These are phyloP conservation scores for Orychophragmus violaceus DNA, from an alignment of 345 rosid species.

Conservation along the genomic window DNA sequence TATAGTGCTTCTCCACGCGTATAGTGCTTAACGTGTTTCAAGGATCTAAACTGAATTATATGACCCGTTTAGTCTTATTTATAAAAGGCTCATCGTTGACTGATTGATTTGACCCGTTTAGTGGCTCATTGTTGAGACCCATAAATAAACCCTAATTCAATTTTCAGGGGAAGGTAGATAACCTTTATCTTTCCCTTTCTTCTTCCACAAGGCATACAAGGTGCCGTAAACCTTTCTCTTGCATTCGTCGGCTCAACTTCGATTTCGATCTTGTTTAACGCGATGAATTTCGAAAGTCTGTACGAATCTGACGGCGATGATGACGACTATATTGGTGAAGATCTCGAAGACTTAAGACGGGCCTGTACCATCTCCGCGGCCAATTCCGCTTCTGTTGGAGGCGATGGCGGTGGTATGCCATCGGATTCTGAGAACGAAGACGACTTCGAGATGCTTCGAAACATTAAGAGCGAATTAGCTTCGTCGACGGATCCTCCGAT, in stretches of 20 bases:
- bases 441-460: conserved; percentile 47
- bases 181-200: background rate
- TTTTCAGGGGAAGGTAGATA: background rate
- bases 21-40: too few species aligned
- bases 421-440: conserved; percentile 47
- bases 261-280: background rate
- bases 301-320: conserved; percentile 28
- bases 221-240: background rate
- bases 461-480: conserved; percentile 41
- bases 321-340: conserved; percentile 45
- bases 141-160: background rate
- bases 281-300: conserved; percentile 25
- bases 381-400: conserved; percentile 12
- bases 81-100: too few species aligned
- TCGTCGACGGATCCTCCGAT: conserved; percentile 29
- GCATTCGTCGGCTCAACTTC: background rate
- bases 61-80: too few species aligned
- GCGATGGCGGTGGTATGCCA: background rate
- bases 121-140: background rate
- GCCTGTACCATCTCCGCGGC: conserved; percentile 58
- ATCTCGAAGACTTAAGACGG: conserved; percentile 61
- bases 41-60: too few species aligned
- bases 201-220: background rate
- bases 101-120: too few species aligned
- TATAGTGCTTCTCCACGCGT: too few species aligned